These are phyloP conservation scores for Bacidia rubella DNA, from an alignment of 495 filamentous ascomycete species.

Conservation along the genomic window DNA sequence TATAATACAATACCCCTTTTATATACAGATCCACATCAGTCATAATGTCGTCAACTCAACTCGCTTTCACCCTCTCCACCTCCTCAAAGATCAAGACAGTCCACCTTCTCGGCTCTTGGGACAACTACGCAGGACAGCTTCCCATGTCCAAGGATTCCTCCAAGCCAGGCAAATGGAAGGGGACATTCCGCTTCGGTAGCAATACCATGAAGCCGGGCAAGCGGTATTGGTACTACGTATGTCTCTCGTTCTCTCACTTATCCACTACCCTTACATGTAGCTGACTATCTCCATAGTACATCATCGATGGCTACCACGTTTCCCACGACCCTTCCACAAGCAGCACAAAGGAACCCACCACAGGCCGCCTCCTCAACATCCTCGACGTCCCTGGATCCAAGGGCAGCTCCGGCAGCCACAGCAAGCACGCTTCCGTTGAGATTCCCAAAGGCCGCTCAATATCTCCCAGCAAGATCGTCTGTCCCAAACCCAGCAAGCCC, in stretches of 20 bases:
- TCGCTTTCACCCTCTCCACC: constrained; percentile 84
- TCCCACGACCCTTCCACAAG: constrained; percentile 89
- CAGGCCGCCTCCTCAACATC: constrained; percentile 82
- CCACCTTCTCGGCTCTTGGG: constrained; percentile 96
- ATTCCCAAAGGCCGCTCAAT: constrained; percentile 78
- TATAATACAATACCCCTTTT: constrained; percentile 13
- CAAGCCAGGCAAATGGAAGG: constrained; percentile 67
- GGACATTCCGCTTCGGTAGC: constrained; percentile 90
- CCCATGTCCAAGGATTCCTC: constrained; percentile 76
- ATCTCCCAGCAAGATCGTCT: constrained; percentile 76
- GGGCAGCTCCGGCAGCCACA: constrained; percentile 14
- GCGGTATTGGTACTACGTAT: constrained; percentile 96
- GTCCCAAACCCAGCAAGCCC: constrained; percentile 79
- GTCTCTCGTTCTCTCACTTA: constrained; percentile 20
- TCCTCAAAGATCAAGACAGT: constrained; percentile 95
- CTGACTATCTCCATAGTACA: constrained; percentile 43
- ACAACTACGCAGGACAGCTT: constrained; percentile 87
- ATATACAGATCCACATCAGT: constrained; percentile 27
- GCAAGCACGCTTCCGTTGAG: constrained; percentile 26
- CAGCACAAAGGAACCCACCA: constrained; percentile 89
- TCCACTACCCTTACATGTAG: neutral
- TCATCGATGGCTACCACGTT: constrained; percentile 98
- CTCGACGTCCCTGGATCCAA: constrained; percentile 46
- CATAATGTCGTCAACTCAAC: constrained; percentile 74
- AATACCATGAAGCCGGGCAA: constrained; percentile 66